A percentile compares a stretch with the other conserved stretches of the same genome.
Evolutionary conservation across 768 basidiomycete species (phyloP).

Genomic region (Leccinum arenicola): DNA sequence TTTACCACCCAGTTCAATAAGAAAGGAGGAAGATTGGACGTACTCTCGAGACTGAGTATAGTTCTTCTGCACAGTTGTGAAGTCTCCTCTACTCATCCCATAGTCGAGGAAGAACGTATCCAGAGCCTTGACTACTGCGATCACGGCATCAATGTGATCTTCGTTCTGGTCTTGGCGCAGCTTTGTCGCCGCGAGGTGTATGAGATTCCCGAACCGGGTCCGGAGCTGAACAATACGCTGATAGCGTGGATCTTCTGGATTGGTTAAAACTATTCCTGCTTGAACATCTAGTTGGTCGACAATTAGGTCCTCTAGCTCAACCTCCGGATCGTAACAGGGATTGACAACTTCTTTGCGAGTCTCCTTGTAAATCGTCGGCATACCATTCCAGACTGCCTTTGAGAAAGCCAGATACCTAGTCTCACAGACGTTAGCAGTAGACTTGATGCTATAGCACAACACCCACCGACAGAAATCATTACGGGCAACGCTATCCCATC

Average conservation of each 20-base stretch:
- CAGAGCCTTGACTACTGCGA: slow-evolving; percentile 67
- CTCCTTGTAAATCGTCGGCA: slow-evolving; percentile 67
- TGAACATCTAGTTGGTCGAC: slow-evolving; percentile 62
- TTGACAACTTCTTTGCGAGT: slow-evolving; percentile 53
- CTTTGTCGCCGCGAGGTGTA: slow-evolving; percentile 64
- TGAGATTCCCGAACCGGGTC: slow-evolving; percentile 60
- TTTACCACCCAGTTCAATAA: background rate
- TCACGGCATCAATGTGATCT: slow-evolving; percentile 85
- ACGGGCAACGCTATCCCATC: slow-evolving; percentile 64
- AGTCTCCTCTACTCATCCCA: slow-evolving; percentile 57
- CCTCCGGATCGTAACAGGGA: slow-evolving; percentile 55
- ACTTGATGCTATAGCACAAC: background rate
- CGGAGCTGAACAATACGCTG: slow-evolving; percentile 58
- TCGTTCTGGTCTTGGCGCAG: slow-evolving; percentile 62
- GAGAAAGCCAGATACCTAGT: slow-evolving; percentile 66
- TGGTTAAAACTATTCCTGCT: slow-evolving; percentile 71
- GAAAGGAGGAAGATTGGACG: slow-evolving; percentile 3
- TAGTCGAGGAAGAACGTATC: slow-evolving; percentile 76
- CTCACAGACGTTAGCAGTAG: slow-evolving; percentile 3
- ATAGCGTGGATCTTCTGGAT: slow-evolving; percentile 74
- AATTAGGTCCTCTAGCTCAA: slow-evolving; percentile 71
- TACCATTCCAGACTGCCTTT: slow-evolving; percentile 73
- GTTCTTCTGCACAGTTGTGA: slow-evolving; percentile 57
- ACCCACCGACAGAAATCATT: slow-evolving; percentile 83
- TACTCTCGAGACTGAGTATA: slow-evolving; percentile 32